Conservation (phyloP, 78 protist genomes). For the Creolimax fragrantissima region DNA sequence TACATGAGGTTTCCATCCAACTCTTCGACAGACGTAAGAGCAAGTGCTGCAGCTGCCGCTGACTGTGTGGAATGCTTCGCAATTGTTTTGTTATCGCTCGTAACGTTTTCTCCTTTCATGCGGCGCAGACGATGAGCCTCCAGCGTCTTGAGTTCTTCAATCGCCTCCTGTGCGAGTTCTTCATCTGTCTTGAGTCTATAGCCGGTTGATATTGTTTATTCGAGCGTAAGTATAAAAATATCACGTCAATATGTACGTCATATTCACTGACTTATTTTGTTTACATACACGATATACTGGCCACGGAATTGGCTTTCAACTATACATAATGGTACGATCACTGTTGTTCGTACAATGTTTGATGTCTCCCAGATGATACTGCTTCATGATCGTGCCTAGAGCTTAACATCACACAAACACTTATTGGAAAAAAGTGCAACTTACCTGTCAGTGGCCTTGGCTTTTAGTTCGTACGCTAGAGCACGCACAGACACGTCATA, state of each 20-base stretch:
- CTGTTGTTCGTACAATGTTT: no score
- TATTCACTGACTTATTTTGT: no score
- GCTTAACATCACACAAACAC: neutral
- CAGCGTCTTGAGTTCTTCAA: conserved; percentile 5
- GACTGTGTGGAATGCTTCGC: neutral
- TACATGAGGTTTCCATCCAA: conserved; percentile 5
- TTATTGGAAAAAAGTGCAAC: neutral
- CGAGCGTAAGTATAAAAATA: no score
- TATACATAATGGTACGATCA: no score
- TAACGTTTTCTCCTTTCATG: neutral
- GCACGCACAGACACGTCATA: neutral
- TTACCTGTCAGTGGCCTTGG: neutral
- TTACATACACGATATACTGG: no score
- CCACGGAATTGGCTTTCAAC: no score
- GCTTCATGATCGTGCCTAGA: no score
- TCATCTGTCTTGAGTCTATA: neutral
- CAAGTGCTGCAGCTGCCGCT: neutral
- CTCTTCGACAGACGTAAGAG: neutral
- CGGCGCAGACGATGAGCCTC: conserved; percentile 19
- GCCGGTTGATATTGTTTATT: no score
- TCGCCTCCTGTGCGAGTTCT: neutral
- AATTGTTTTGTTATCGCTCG: neutral
- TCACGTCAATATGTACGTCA: no score
- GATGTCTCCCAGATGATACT: no score
- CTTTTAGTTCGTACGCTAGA: neutral